Percentiles rank a stretch among this genome's conserved stretches.
These are phyloP conservation scores for Diophrys appendiculata DNA, from an alignment of 73 alveolate species.

Conservation along the genomic window DNA sequence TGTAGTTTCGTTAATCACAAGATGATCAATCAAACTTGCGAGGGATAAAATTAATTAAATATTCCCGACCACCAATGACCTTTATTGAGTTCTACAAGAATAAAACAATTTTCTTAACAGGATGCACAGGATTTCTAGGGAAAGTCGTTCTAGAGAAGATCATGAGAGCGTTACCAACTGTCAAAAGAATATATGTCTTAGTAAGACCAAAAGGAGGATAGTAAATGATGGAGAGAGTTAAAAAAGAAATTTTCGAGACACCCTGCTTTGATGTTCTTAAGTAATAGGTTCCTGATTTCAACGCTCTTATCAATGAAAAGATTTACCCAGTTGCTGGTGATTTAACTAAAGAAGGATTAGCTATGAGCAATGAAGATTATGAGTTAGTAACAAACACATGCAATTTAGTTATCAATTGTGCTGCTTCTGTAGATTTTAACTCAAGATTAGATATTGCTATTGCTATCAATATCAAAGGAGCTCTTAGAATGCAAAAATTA, in stretches of 20 bases:
- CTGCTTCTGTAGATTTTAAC: constrained; percentile 67
- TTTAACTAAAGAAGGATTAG: constrained; percentile 21
- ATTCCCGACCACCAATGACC: too few species aligned
- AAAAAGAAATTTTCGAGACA: constrained; percentile 4
- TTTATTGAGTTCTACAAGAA: constrained; percentile 6
- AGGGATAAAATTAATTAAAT: too few species aligned
- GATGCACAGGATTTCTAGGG: constrained; percentile 20
- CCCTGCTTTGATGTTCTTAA: constrained; percentile 6
- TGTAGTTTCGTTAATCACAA: too few species aligned
- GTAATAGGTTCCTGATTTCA: constrained; percentile 1
- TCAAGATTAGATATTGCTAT: constrained; percentile 46
- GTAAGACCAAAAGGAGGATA: constrained; percentile 13
- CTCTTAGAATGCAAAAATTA: constrained; percentile 46
- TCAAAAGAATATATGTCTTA: constrained; percentile 7
- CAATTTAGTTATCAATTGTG: constrained; percentile 51
- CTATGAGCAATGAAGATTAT: constrained; percentile 26
- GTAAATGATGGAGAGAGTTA: background rate
- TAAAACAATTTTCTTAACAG: constrained; percentile 13
- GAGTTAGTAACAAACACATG: constrained; percentile 18
- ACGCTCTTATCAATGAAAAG: background rate
- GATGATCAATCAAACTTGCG: too few species aligned
- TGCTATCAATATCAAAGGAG: constrained; percentile 50
- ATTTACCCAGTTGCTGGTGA: constrained; percentile 23
- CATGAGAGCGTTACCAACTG: background rate
- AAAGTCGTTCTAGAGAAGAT: constrained; percentile 22